Evolutionary conservation across 805 yeast genomes (phyloP).

Genomic region (Clavispora fructus): DNA sequence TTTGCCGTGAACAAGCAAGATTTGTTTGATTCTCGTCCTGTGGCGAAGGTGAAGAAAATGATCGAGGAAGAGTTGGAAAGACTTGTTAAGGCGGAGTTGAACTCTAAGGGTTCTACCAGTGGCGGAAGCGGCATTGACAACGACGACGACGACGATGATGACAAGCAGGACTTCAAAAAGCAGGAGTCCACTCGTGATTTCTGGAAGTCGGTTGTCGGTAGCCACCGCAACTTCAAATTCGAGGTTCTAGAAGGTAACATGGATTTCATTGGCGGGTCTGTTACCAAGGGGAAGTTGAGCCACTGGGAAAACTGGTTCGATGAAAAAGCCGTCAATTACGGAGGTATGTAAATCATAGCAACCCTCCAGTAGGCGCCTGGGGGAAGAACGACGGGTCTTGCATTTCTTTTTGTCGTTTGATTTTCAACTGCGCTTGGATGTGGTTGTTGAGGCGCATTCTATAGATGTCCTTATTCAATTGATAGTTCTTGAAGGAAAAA

Average conservation of each 20-base stretch:
- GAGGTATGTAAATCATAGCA: slow-evolving; percentile 10
- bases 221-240: slow-evolving; percentile 48
- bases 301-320: slow-evolving; percentile 78
- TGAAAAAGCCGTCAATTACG: slow-evolving; percentile 59
- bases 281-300: slow-evolving; percentile 47
- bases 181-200: slow-evolving; percentile 42
- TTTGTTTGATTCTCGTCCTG: slow-evolving; percentile 75
- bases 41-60: slow-evolving; percentile 50
- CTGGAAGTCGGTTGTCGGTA: slow-evolving; percentile 37
- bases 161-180: slow-evolving; percentile 19
- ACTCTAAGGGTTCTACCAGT: slow-evolving; percentile 18
- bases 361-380: slow-evolving; percentile 1
- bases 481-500: slow-evolving; percentile 33
- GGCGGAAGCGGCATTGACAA: slow-evolving; percentile 37
- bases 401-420: slow-evolving; percentile 26
- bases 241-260: slow-evolving; percentile 68
- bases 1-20: slow-evolving; percentile 85
- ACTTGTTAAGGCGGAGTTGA: slow-evolving; percentile 43
- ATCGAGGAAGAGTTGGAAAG: slow-evolving; percentile 62
- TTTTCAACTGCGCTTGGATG: slow-evolving; percentile 27
- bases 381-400: slow-evolving; percentile 39
- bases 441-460: slow-evolving; percentile 33
- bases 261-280: slow-evolving; percentile 70
- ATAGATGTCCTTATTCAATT: slow-evolving; percentile 38
- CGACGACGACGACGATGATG: slow-evolving; percentile 33